phyloP scores from a whole-genome alignment of 805 yeast species.

The Candida xyloterini region DNA sequence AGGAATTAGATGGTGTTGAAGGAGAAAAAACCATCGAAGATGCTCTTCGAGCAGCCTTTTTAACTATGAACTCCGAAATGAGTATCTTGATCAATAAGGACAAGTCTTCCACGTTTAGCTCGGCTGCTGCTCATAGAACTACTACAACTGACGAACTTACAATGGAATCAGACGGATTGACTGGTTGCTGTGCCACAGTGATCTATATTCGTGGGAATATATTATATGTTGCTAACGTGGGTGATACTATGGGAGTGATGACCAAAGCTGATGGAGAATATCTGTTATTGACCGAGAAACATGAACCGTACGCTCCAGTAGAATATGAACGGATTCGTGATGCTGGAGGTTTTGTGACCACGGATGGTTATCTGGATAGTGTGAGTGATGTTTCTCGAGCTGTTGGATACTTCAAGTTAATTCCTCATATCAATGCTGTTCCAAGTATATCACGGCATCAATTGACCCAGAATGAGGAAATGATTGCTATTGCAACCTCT shows the following conservation, averaged over 20 bases:
- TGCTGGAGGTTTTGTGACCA: slow-evolving; percentile 87
- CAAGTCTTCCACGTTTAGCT: slow-evolving; percentile 39
- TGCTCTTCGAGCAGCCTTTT: slow-evolving; percentile 79
- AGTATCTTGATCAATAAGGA: slow-evolving; percentile 54
- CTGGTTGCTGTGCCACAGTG: slow-evolving; percentile 85
- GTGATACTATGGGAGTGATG: slow-evolving; percentile 82
- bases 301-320: slow-evolving; percentile 74
- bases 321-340: slow-evolving; percentile 87
- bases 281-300: slow-evolving; percentile 67
- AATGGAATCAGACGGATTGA: slow-evolving; percentile 62
- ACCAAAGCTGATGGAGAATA: slow-evolving; percentile 81
- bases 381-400: slow-evolving; percentile 82
- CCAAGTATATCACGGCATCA: slow-evolving; percentile 70
- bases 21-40: slow-evolving; percentile 54
- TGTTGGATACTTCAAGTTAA: slow-evolving; percentile 80
- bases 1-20: slow-evolving; percentile 50
- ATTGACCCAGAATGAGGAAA: slow-evolving; percentile 71
- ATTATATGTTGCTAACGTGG: slow-evolving; percentile 81
- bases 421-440: slow-evolving; percentile 86
- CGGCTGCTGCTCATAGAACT: slow-evolving; percentile 51
- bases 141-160: slow-evolving; percentile 49
- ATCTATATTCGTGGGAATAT: slow-evolving; percentile 70
- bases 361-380: slow-evolving; percentile 83
- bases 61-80: slow-evolving; percentile 77
- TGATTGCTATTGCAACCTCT: slow-evolving; percentile 78